Conservation (phyloP, 352 stramenopile genomes). For the Albugo candida region DNA sequence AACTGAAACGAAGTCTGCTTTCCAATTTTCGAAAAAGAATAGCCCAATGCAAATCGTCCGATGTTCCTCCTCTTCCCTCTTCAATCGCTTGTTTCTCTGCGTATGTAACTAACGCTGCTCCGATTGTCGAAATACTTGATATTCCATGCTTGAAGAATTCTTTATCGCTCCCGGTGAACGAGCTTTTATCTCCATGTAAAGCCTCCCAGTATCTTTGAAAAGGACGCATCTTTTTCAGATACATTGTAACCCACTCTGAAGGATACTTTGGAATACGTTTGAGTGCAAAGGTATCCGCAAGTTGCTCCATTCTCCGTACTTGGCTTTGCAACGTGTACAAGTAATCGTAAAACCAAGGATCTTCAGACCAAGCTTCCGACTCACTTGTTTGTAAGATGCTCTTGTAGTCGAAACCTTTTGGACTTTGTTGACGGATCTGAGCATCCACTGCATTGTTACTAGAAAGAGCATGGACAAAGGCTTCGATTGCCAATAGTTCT, state of each 20-base stretch:
- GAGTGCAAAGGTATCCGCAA: conserved; percentile 27
- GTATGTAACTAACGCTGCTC: conserved; percentile 38
- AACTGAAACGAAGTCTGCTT: conserved; percentile 32
- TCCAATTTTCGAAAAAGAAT: conserved; percentile 34
- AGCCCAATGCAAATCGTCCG: conserved; percentile 28
- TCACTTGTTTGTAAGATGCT: no score
- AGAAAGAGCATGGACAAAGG: no score
- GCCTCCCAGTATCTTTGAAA: conserved; percentile 56
- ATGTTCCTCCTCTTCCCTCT: conserved; percentile 10
- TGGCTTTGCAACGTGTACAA: conserved; percentile 28
- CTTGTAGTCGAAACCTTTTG: no score
- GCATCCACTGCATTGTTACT: no score
- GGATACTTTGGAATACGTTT: conserved; percentile 18
- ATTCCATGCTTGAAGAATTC: conserved; percentile 49
- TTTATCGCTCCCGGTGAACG: conserved; percentile 53
- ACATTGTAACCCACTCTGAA: conserved; percentile 28
- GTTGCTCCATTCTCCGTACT: conserved; percentile 24
- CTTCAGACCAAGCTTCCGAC: neutral
- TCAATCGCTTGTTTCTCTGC: conserved; percentile 31
- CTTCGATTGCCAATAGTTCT: no score
- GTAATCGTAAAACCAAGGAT: conserved; percentile 21
- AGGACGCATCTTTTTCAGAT: conserved; percentile 56
- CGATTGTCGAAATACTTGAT: conserved; percentile 62
- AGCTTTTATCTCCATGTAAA: conserved; percentile 49
- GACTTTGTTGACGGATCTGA: no score